A percentile compares a stretch with the other conserved stretches of the same genome.
phyloP scores from a whole-genome alignment of 2,329 filamentous ascomycete genomes.

The Sporothrix inflata region DNA sequence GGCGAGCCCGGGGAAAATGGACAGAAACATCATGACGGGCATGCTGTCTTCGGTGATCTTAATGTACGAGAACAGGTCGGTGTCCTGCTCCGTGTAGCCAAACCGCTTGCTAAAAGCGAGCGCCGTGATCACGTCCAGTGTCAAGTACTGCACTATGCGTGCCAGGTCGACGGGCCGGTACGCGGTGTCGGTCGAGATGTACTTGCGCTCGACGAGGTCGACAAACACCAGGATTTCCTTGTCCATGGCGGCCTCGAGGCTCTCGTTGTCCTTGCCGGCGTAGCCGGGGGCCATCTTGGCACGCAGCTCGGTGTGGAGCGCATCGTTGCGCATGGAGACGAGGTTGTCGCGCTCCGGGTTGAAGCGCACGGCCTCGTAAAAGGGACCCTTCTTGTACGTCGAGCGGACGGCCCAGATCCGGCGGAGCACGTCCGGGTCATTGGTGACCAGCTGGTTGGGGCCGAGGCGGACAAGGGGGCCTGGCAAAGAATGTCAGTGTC shows the following conservation, averaged over 20 bases:
- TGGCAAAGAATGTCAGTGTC: conserved; percentile 17
- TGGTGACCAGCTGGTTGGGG: conserved; percentile 38
- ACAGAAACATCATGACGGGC: conserved; percentile 42
- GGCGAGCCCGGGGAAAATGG: conserved; percentile 48
- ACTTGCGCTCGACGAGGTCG: conserved; percentile 49
- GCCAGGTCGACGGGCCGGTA: conserved; percentile 47
- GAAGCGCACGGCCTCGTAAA: conserved; percentile 45
- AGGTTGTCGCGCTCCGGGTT: conserved; percentile 44
- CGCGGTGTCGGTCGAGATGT: conserved; percentile 40
- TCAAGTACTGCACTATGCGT: conserved; percentile 55
- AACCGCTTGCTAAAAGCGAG: conserved; percentile 55
- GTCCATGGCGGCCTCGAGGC: conserved; percentile 37
- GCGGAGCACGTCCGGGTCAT: conserved; percentile 38
- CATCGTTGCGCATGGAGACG: conserved; percentile 43
- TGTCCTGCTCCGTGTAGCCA: conserved; percentile 51
- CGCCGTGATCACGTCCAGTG: conserved; percentile 58
- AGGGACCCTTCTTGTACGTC: conserved; percentile 44
- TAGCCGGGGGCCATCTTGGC: conserved; percentile 49
- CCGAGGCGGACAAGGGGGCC: conserved; percentile 38
- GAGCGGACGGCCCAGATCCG: conserved; percentile 43
- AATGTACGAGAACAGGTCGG: conserved; percentile 52
- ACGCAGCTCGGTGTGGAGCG: conserved; percentile 45
- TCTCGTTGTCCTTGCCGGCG: conserved; percentile 38
- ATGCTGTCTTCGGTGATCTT: conserved; percentile 41
- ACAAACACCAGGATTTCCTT: conserved; percentile 36